Evolutionary conservation across 148 eudicot genomes (phyloP).

Genomic region (Vaccinium darrowii): DNA sequence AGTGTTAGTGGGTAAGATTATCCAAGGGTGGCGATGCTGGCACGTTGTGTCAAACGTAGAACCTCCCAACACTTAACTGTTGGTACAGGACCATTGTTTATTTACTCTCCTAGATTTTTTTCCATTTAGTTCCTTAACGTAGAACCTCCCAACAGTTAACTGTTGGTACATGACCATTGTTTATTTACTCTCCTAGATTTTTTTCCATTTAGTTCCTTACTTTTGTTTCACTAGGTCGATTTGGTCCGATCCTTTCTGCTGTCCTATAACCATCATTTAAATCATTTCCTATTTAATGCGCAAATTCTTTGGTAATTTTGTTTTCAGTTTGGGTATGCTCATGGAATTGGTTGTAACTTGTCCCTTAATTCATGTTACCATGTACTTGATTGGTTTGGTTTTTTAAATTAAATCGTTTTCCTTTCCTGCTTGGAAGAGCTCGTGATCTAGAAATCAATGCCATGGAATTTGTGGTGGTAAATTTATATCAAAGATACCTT

Average conservation of each 20-base stretch:
- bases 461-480: not conserved
- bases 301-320: not conserved
- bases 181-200: not conserved
- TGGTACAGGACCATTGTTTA: not conserved
- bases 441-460: not conserved
- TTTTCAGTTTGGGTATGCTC: not conserved
- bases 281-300: too few relatives aligned
- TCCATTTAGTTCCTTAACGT: not conserved
- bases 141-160: not conserved
- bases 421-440: not conserved
- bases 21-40: not conserved
- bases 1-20: not conserved
- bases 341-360: not conserved
- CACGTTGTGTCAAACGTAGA: too few relatives aligned
- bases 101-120: not conserved
- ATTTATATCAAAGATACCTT: not conserved
- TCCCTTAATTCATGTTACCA: not conserved
- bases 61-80: not conserved
- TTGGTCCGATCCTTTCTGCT: not conserved
- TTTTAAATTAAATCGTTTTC: not conserved
- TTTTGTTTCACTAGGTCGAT: not conserved
- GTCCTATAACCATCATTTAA: not conserved
- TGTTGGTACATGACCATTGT: not conserved
- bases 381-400: not conserved
- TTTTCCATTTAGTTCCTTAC: not conserved